phyloP scores from a whole-genome alignment of 352 stramenopile species.

The Phytophthora vignae region DNA sequence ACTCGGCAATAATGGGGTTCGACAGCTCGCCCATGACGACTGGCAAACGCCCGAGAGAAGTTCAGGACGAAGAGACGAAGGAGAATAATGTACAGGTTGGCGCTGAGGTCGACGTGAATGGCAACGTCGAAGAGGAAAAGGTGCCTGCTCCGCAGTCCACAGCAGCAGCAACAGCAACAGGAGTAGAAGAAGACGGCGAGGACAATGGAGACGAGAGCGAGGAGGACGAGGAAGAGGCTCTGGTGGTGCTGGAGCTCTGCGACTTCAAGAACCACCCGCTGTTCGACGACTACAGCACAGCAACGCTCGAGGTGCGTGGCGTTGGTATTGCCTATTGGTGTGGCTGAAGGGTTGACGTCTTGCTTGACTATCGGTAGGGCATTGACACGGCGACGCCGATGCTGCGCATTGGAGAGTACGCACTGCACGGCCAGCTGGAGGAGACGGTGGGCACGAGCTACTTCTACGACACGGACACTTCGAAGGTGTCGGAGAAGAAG shows the following conservation, averaged over 20 bases:
- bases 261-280: constrained; percentile 88
- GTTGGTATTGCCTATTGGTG: background rate
- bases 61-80: constrained; percentile 5
- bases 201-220: constrained; percentile 39
- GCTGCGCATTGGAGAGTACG: constrained; percentile 78
- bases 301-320: constrained; percentile 65
- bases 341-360: constrained; percentile 1
- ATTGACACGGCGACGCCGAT: constrained; percentile 72
- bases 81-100: constrained; percentile 3
- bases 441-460: constrained; percentile 84
- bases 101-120: constrained; percentile 12
- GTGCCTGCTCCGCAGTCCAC: background rate
- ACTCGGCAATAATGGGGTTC: too few species aligned
- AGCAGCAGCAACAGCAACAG: background rate
- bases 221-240: constrained; percentile 64
- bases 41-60: constrained; percentile 17
- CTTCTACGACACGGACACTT: constrained; percentile 78
- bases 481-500: constrained; percentile 43
- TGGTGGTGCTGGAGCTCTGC: constrained; percentile 78
- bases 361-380: constrained; percentile 40
- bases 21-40: background rate
- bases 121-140: constrained; percentile 23
- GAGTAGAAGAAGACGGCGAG: background rate
- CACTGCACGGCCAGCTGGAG: constrained; percentile 69
- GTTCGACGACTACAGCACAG: constrained; percentile 70